Evolutionary conservation across 1,284 basidiomycete species (phyloP).

Genomic region (Ustilago shanxiensis): DNA sequence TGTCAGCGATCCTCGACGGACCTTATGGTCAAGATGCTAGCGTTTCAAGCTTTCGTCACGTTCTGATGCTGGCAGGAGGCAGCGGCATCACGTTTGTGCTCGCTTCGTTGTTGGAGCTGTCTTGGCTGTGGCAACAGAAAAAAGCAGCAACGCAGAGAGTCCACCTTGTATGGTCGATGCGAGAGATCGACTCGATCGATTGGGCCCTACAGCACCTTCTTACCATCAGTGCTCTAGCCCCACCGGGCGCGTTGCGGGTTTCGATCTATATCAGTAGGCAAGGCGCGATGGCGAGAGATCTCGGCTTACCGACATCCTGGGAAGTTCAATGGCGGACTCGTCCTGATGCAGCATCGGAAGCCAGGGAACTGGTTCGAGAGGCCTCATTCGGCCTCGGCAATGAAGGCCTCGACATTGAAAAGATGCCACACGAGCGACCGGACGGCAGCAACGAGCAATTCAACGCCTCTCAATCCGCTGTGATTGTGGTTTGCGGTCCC

Average conservation of each 20-base stretch:
- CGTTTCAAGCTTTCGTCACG: conserved; percentile 30
- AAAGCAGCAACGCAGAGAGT: conserved; percentile 19
- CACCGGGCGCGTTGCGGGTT: conserved; percentile 19
- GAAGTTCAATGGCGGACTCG: conserved; percentile 23
- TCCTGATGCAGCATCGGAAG: conserved; percentile 33
- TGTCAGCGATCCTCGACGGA: conserved; percentile 55
- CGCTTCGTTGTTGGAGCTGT: conserved; percentile 45
- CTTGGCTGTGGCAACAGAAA: conserved; percentile 48
- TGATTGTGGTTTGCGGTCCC: conserved; percentile 47
- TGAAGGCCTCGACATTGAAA: conserved; percentile 20
- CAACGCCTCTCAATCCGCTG: conserved; percentile 17
- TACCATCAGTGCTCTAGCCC: conserved; percentile 28
- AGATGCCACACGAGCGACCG: neutral
- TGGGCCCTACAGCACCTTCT: conserved; percentile 38
- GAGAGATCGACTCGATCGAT: conserved; percentile 16
- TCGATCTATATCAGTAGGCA: conserved; percentile 39
- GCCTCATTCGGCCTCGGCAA: neutral
- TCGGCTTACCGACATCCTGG: conserved; percentile 21
- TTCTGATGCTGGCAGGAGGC: conserved; percentile 54
- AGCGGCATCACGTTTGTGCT: conserved; percentile 58
- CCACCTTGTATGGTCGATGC: conserved; percentile 48
- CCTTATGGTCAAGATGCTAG: conserved; percentile 56
- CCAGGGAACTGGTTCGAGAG: conserved; percentile 11
- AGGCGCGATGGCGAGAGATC: conserved; percentile 1
- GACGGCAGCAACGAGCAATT: neutral